Conservation (phyloP, 345 rosid genomes). For the Iberis pinnata region DNA sequence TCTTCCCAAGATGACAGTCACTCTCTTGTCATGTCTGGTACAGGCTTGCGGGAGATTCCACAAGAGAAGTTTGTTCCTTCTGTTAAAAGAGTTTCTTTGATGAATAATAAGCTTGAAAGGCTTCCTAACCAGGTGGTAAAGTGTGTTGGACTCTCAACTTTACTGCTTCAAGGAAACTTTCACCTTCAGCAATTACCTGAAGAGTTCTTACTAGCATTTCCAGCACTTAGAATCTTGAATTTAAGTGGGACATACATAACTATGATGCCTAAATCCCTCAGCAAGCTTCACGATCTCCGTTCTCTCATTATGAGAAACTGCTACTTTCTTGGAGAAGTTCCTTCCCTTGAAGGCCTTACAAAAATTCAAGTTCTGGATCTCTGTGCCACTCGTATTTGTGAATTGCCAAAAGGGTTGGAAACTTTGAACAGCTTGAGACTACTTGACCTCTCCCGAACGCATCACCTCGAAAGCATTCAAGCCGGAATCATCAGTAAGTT, state of each 20-base stretch:
- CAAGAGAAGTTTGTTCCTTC: conserved; percentile 20
- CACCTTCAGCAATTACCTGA: conserved; percentile 21
- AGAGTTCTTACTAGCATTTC: conserved; percentile 27
- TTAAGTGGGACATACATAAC: conserved; percentile 30
- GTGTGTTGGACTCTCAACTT: conserved; percentile 27
- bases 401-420: conserved; percentile 33
- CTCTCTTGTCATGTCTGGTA: conserved; percentile 33
- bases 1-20: conserved; percentile 19
- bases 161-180: conserved; percentile 36
- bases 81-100: conserved; percentile 38
- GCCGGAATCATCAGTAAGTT: conserved; percentile 30
- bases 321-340: conserved; percentile 29
- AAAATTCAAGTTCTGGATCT: conserved; percentile 41
- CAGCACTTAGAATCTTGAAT: conserved; percentile 32
- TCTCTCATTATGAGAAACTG: conserved; percentile 36
- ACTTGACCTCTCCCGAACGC: conserved; percentile 36
- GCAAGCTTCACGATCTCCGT: conserved; percentile 24
- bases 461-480: conserved; percentile 30
- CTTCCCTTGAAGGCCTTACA: conserved; percentile 29
- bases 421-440: conserved; percentile 26
- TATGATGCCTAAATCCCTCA: conserved; percentile 31
- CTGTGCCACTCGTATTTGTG: conserved; percentile 28
- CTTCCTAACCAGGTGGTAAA: conserved; percentile 19
- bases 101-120: conserved; percentile 29
- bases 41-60: conserved; percentile 23